Conservation (phyloP, 495 filamentous ascomycete species). For the Daldinia childiae region DNA sequence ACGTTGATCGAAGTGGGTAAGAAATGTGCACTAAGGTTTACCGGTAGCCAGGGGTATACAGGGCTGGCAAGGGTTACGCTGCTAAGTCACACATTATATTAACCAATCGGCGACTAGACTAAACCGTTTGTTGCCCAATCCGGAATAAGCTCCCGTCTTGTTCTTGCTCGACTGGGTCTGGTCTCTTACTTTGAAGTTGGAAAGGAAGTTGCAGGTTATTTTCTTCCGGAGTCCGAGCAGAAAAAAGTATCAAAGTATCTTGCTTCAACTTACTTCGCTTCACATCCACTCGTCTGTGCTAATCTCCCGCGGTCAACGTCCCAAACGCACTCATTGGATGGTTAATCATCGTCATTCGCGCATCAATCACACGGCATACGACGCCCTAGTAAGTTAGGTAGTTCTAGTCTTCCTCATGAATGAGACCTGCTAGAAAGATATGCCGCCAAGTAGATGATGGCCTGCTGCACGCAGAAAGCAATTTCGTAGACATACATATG, state of each 20-base stretch:
- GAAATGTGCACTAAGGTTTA: constrained; percentile 28
- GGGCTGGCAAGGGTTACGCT: constrained; percentile 10
- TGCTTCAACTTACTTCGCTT: constrained; percentile 28
- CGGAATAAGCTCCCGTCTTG: constrained; percentile 34
- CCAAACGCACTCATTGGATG: constrained; percentile 34
- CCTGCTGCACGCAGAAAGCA: constrained; percentile 37
- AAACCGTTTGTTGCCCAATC: constrained; percentile 27
- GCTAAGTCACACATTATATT: constrained; percentile 29
- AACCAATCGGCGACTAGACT: constrained; percentile 19
- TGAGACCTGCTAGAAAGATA: constrained; percentile 13
- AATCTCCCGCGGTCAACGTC: constrained; percentile 43
- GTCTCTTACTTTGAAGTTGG: constrained; percentile 8
- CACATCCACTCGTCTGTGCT: constrained; percentile 37
- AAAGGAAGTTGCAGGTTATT: constrained; percentile 21
- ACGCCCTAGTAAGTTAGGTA: constrained; percentile 4
- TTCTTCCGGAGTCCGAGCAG: constrained; percentile 34
- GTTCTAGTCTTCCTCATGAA: constrained; percentile 12
- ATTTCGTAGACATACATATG: constrained; percentile 28
- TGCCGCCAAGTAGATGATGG: constrained; percentile 21
- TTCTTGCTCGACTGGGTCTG: constrained; percentile 32
- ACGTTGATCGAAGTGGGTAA: constrained; percentile 6
- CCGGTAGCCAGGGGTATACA: constrained; percentile 34
- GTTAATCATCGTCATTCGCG: constrained; percentile 37
- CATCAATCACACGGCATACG: constrained; percentile 43
- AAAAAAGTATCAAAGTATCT: not conserved